Percentiles rank a stretch among this genome's conserved stretches.
Conservation (phyloP, 2,329 filamentous ascomycete genomes). For the Pseudopithomyces maydicus region DNA sequence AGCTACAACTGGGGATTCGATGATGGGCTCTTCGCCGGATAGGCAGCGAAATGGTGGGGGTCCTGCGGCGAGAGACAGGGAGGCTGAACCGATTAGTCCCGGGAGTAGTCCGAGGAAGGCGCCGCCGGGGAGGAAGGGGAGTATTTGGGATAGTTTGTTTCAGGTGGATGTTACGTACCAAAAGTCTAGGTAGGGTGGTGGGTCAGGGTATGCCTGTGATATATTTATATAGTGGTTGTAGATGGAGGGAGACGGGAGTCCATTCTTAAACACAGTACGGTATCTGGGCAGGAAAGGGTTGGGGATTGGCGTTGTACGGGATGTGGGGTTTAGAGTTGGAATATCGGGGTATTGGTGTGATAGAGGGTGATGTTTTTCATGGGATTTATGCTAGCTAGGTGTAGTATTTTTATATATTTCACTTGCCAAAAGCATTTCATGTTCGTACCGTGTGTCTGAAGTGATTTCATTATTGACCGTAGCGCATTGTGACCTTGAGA, state of each 20-base stretch:
- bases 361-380: too few species aligned
- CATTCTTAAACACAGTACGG: too few species aligned
- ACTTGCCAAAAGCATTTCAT: too few species aligned
- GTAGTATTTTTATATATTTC: too few species aligned
- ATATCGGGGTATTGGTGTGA: too few species aligned
- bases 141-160: constrained; percentile 47
- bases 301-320: not conserved
- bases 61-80: constrained; percentile 13
- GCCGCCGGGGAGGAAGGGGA: constrained; percentile 29
- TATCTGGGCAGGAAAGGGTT: not conserved
- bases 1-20: too few species aligned
- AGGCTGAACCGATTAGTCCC: constrained; percentile 23
- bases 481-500: too few species aligned
- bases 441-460: too few species aligned
- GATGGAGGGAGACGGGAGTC: too few species aligned
- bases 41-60: constrained; percentile 17
- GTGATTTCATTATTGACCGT: too few species aligned
- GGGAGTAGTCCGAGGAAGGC: constrained; percentile 26
- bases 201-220: not conserved
- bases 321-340: too few species aligned
- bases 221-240: not conserved
- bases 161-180: constrained; percentile 48
- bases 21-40: constrained; percentile 18
- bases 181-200: constrained; percentile 34
- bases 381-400: too few species aligned